Base-by-base conservation (phyloP, 805 yeast species). In the Clavispora carvajalis region DNA sequence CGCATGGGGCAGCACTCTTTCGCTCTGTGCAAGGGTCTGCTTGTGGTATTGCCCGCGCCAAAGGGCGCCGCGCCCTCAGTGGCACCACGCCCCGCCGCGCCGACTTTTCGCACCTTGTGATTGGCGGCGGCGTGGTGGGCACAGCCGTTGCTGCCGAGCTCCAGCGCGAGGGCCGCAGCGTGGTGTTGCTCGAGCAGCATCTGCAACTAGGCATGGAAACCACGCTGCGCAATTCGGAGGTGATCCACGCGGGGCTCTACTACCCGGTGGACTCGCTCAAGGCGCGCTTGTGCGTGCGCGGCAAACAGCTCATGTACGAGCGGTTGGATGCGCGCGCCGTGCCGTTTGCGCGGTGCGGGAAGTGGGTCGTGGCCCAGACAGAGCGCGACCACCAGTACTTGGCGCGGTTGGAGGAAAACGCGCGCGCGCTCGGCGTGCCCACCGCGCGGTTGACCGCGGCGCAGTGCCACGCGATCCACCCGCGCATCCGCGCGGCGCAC, bases 51-150 rank as follows among this genome's bases (percentile, higher is more conserved):
- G n/a, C n/a, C n/a, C n/a, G n/a, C n/a, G n/a, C n/a, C n/a, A n/a
- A n/a, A n/a, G n/a, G n/a, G n/a, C n/a, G n/a, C n/a, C 31, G 31
- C 19, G 31, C 31, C 19, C 19, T 28, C 10, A 28, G 31, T 7
- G 10, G 30, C 11, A 12, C 16, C 18, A 22, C 31, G 31, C 31
- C 23, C 17, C 30, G 23, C 31, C 9, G n/a, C 11, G 37, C 54
- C 0, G 88, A 82, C 52, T 83, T 76, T 50, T 76, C 85, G 0
- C 93, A 85, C 55, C 79, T 79, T 1, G 77, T 87, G 0, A 67
- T 87, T 18, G 96, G 96, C 5, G 95, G 86, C 2, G 96, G 95
- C 0, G 85, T 77, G 0, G 89, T 87, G 1, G 96, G 96, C 0
- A 66, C 85, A 3, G 87, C 96, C 0, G 72, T 87, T 40, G 95